Evolutionary conservation across 345 rosid species (phyloP), one percentile per base, ranked within the genome.

Genomic region (Lenwebbia sp.): DNA sequence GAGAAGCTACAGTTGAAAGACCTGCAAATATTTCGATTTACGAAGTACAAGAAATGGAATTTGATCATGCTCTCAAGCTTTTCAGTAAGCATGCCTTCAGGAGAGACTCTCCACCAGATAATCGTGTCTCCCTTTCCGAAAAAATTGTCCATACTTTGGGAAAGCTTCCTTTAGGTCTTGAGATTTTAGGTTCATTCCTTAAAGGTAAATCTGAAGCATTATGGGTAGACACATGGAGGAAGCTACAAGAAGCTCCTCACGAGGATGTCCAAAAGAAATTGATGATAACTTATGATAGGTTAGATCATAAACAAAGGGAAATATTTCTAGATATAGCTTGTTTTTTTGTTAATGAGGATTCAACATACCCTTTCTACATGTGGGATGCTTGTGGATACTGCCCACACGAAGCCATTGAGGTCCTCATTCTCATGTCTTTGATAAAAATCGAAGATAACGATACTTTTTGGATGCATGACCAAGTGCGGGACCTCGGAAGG

Each of bases 181-280:
- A 51, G 17, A 11, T 51, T 3, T 13, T 13, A 51, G 53, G 53
- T 4, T 12, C 53, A 51, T 51, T 4, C 53, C 53, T 51, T 51
- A 10, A 10, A 10, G 12, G 12, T 10, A 49, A 49, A 49, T 49
- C 50, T 2, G 3, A 49, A 49, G 30, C 0, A 57, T 5, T 57
- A 26, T 57, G 65, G 65, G 3, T 26, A 0, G 65, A 25, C 30
- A 57, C 30, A 11, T 57, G 1, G 14, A 26, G 5, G 65, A 57
- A 57, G 30, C 65, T 57, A 57, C 3, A 11, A 26, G 0, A 26
- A 12, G 65, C 30, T 26, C 65, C 65, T 26, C 30, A 30, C 3
- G 1, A 0, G 1, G 65, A 12, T 0, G 65, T 57, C 6, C 30
- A 57, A 5, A 57, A 0, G 0, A 57, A 5, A 12, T 57, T 57